Evolutionary conservation across 2,329 filamentous ascomycete species (phyloP).

Genomic region (Lachnellula subtilissima): DNA sequence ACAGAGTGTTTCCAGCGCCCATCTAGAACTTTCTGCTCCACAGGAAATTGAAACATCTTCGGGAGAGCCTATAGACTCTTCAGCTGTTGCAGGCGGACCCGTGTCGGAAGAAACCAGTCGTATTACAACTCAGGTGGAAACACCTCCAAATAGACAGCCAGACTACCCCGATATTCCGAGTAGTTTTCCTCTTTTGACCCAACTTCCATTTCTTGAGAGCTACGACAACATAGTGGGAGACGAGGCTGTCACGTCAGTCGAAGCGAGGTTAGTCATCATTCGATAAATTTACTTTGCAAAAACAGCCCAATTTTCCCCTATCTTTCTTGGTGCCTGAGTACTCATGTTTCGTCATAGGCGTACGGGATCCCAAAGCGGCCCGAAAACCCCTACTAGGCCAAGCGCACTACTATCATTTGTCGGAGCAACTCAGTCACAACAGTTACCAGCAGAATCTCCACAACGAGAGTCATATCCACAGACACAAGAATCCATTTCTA

Average conservation of each 20-base stretch:
- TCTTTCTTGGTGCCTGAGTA: background rate
- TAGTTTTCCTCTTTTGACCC: conserved; percentile 5
- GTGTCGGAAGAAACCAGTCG: background rate
- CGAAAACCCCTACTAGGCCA: background rate
- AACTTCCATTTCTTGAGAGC: background rate
- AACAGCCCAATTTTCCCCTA: background rate
- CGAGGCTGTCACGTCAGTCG: background rate
- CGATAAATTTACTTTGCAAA: background rate
- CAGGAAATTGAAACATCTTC: background rate
- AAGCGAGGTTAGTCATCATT: background rate
- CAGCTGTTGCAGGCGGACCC: background rate
- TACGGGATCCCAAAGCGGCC: background rate
- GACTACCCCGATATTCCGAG: background rate
- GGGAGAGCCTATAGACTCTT: background rate
- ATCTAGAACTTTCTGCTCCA: background rate
- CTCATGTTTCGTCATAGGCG: background rate
- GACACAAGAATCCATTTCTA: conserved; percentile 1
- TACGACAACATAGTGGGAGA: background rate
- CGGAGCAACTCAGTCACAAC: background rate
- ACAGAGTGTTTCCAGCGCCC: background rate
- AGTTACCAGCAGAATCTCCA: background rate
- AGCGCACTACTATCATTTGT: background rate
- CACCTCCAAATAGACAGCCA: background rate
- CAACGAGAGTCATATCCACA: background rate
- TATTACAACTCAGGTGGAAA: background rate